Evolutionary conservation across 306 rosid species (phyloP).

Genomic region (Ormosia semicastrata): DNA sequence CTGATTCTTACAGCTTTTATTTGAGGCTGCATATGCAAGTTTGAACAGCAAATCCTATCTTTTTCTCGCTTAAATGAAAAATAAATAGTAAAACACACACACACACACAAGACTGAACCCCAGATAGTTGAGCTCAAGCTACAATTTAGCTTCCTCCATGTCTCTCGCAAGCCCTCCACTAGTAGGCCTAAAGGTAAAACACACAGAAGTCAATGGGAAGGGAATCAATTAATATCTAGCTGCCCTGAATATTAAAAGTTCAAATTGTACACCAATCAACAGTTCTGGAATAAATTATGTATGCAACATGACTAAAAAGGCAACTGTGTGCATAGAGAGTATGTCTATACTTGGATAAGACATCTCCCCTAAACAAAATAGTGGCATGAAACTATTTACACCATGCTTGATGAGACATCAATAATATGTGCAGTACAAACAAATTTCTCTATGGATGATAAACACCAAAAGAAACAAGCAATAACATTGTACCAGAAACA

Average conservation of each 20-base stretch:
- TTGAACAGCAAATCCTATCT: neutral
- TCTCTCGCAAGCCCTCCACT: constrained; percentile 57
- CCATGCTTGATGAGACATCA: neutral
- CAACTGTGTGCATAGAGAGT: neutral
- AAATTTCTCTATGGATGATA: neutral
- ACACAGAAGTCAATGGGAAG: neutral
- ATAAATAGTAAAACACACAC: neutral
- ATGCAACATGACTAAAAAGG: neutral
- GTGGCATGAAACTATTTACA: neutral
- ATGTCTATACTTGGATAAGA: neutral
- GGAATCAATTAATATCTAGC: neutral
- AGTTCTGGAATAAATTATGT: neutral
- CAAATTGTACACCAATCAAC: neutral
- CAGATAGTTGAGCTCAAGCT: constrained; percentile 23
- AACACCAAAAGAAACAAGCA: neutral
- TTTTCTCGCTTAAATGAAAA: neutral
- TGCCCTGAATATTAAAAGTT: neutral
- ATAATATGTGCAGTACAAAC: neutral
- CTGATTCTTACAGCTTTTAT: neutral
- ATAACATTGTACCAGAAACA: neutral
- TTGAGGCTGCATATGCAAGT: neutral
- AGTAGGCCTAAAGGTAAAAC: constrained; percentile 52
- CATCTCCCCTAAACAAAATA: neutral
- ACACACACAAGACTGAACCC: neutral
- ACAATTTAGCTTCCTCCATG: constrained; percentile 40